These are phyloP conservation scores for Saturnispora galanensis DNA, from an alignment of 805 yeast species.

Conservation along the genomic window DNA sequence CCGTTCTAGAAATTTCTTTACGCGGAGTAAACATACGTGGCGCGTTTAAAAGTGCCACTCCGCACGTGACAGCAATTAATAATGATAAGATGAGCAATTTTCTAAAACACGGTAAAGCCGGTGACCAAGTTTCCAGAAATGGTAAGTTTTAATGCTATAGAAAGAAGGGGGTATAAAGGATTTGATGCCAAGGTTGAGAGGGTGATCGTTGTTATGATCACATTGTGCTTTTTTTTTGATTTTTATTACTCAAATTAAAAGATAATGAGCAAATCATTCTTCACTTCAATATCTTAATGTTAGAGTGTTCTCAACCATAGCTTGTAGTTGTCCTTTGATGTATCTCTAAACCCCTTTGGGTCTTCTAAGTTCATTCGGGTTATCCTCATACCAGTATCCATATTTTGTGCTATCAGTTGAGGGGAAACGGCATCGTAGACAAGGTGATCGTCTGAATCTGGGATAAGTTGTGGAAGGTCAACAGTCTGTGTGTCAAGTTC, in stretches of 20 bases:
- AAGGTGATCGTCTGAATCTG: neutral
- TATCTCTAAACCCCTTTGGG: neutral
- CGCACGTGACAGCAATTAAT: no score
- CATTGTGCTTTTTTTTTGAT: no score
- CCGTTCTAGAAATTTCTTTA: no score
- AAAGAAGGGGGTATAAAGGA: neutral
- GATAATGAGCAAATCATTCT: neutral
- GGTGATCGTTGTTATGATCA: no score
- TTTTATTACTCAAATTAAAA: no score
- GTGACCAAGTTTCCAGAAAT: no score
- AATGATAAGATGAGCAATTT: no score
- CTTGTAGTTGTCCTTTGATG: conserved; percentile 6
- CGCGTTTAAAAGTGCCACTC: no score
- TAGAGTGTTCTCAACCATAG: conserved; percentile 5
- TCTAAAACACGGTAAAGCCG: no score
- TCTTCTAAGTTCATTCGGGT: conserved; percentile 1
- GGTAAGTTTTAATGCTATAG: neutral
- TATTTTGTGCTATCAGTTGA: neutral
- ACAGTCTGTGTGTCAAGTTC: neutral
- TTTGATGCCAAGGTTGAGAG: neutral
- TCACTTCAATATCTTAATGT: neutral
- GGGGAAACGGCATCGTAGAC: conserved; percentile 3
- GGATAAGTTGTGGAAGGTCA: conserved; percentile 2
- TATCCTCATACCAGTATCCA: neutral
- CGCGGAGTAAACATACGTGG: no score